Evolutionary conservation across 805 yeast genomes (phyloP).

Genomic region (Danielia oregonensis): DNA sequence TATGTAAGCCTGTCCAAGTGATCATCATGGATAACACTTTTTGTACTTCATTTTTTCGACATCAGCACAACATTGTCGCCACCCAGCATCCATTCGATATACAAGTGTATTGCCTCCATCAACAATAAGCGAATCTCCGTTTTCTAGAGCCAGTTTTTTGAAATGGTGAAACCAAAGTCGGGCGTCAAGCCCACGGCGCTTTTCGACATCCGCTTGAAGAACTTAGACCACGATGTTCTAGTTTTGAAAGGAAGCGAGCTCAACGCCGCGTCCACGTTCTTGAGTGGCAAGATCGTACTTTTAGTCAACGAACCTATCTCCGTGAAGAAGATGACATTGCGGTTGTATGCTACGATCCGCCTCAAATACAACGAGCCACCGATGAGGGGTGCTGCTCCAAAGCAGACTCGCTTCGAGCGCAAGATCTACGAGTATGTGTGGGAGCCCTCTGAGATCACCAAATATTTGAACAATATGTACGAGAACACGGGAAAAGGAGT

Average conservation of each 20-base stretch:
- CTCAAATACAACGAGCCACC: constrained; percentile 62
- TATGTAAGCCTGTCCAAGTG: too few relatives aligned
- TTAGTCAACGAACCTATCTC: constrained; percentile 72
- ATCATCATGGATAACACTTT: too few relatives aligned
- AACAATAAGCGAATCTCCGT: too few relatives aligned
- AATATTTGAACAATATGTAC: constrained; percentile 30
- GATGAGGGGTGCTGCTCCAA: constrained; percentile 38
- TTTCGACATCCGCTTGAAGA: constrained; percentile 54
- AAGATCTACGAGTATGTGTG: constrained; percentile 72
- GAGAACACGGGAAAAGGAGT: constrained; percentile 16
- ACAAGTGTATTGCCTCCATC: too few relatives aligned
- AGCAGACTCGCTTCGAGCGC: constrained; percentile 52
- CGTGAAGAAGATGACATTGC: constrained; percentile 60
- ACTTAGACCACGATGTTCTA: constrained; percentile 73
- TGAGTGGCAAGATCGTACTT: constrained; percentile 76
- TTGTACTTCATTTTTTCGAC: too few relatives aligned
- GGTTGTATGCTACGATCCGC: constrained; percentile 63
- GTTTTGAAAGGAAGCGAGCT: constrained; percentile 74
- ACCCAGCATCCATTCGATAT: too few relatives aligned
- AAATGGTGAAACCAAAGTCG: constrained; percentile 20
- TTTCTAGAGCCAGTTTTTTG: too few relatives aligned
- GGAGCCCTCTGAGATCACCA: constrained; percentile 62
- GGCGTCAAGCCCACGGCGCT: constrained; percentile 28
- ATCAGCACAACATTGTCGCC: too few relatives aligned
- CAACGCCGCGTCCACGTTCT: constrained; percentile 72